Evolutionary conservation across 1,139 yeast genomes (phyloP).

Genomic region (Yamadazyma songkhlaensis): DNA sequence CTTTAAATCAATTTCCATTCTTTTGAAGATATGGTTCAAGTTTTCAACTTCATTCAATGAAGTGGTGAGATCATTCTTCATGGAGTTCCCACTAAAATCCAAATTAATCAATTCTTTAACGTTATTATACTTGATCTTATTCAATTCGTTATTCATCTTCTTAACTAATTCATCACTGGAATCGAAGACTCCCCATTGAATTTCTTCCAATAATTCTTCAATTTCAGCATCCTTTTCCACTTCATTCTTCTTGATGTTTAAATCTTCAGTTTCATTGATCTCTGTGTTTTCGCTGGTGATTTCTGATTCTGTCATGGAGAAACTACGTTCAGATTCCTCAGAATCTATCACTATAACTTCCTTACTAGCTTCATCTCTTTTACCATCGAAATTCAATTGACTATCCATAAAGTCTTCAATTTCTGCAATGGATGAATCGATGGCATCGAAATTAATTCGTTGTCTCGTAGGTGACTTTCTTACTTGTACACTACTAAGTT

Average conservation of each 20-base stretch:
- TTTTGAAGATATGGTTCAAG: constrained; percentile 49
- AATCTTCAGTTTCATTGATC: constrained; percentile 14
- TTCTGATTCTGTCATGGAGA: constrained; percentile 13
- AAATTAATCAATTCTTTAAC: constrained; percentile 36
- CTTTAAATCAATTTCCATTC: constrained; percentile 42
- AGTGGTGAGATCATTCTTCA: constrained; percentile 32
- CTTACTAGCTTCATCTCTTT: constrained; percentile 2
- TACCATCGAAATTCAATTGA: constrained; percentile 23
- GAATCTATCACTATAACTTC: constrained; percentile 12
- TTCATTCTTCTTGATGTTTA: constrained; percentile 22
- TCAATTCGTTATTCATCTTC: constrained; percentile 52
- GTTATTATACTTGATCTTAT: constrained; percentile 35
- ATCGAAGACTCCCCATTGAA: constrained; percentile 70
- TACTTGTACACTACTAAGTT: not conserved
- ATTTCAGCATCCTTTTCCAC: constrained; percentile 44
- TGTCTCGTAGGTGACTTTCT: not conserved
- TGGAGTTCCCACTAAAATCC: constrained; percentile 38
- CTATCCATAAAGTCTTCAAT: constrained; percentile 42
- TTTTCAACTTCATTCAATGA: constrained; percentile 66
- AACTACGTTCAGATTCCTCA: constrained; percentile 15
- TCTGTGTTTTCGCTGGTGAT: constrained; percentile 10
- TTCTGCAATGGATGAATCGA: constrained; percentile 40
- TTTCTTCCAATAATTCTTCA: constrained; percentile 71
- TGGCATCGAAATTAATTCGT: constrained; percentile 7
- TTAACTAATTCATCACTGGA: constrained; percentile 55